Percentiles rank a stretch among this genome's conserved stretches.
These are phyloP conservation scores for Talaromyces sp. DNA, from an alignment of 2,329 filamentous ascomycete species.

Conservation along the genomic window DNA sequence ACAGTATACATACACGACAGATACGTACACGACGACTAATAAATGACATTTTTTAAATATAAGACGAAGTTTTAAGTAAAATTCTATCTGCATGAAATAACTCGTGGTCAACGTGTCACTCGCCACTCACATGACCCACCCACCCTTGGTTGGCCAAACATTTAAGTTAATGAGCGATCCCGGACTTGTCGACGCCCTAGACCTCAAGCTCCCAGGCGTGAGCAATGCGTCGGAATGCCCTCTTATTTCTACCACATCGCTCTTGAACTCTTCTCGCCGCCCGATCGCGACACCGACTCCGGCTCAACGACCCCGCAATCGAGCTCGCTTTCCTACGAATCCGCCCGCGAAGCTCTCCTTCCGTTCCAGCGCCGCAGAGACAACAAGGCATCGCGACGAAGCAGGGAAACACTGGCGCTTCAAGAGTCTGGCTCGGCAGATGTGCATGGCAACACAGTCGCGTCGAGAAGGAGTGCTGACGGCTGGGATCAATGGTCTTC, in stretches of 20 bases:
- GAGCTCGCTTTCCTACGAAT: slow-evolving; percentile 26
- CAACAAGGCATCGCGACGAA: slow-evolving; percentile 6
- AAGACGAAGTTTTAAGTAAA: background rate
- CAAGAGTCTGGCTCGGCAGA: background rate
- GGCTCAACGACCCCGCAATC: background rate
- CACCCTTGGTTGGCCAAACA: slow-evolving; percentile 13
- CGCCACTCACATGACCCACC: slow-evolving; percentile 10
- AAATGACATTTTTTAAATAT: background rate
- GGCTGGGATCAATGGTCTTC: background rate
- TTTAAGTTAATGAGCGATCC: background rate
- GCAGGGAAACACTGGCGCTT: background rate
- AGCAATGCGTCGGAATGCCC: slow-evolving; percentile 46
- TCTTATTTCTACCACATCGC: slow-evolving; percentile 60
- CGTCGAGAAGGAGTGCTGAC: background rate
- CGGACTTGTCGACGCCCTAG: slow-evolving; percentile 13
- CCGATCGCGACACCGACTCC: slow-evolving; percentile 2
- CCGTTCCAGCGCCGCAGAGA: slow-evolving; percentile 26
- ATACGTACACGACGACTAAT: too few species aligned
- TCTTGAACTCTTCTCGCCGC: slow-evolving; percentile 50
- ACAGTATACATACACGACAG: too few species aligned
- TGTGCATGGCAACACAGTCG: background rate
- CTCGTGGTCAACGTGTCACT: background rate
- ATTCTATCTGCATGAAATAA: background rate
- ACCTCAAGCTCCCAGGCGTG: slow-evolving; percentile 15
- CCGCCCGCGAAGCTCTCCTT: slow-evolving; percentile 30